A percentile compares a stretch with the other conserved stretches of the same genome.
These are phyloP conservation scores for Priceomyces castillae DNA, from an alignment of 805 yeast genomes.

Conservation along the genomic window DNA sequence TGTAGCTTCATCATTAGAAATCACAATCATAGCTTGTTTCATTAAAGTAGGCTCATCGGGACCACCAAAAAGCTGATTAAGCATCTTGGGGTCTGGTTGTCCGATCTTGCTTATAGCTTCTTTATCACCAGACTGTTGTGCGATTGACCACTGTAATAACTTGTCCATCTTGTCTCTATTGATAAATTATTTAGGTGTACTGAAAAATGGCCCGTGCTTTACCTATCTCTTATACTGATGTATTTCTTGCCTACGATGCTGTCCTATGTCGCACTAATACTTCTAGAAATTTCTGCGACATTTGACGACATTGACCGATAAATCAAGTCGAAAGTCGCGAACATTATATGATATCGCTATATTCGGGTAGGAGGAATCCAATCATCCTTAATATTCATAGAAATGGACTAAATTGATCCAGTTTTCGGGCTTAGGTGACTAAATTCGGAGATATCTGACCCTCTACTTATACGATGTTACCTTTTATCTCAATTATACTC, in stretches of 20 bases:
- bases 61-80: constrained; percentile 73
- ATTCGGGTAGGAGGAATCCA: neutral
- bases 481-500: too few species aligned
- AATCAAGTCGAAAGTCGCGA: neutral
- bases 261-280: neutral
- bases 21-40: constrained; percentile 69
- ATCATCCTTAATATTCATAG: neutral
- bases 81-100: constrained; percentile 71
- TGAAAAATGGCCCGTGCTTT: neutral
- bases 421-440: too few species aligned
- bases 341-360: neutral
- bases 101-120: constrained; percentile 64
- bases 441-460: too few species aligned
- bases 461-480: too few species aligned
- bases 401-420: too few species aligned
- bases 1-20: constrained; percentile 55
- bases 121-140: constrained; percentile 69
- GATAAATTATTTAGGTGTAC: neutral
- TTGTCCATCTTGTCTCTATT: constrained; percentile 64
- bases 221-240: neutral
- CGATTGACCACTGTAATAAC: constrained; percentile 86
- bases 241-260: neutral
- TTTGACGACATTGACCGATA: neutral
- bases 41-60: constrained; percentile 88
- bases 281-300: constrained; percentile 9